These are phyloP conservation scores for Millerago galiae DNA, from an alignment of 805 yeast species.

Conservation along the genomic window DNA sequence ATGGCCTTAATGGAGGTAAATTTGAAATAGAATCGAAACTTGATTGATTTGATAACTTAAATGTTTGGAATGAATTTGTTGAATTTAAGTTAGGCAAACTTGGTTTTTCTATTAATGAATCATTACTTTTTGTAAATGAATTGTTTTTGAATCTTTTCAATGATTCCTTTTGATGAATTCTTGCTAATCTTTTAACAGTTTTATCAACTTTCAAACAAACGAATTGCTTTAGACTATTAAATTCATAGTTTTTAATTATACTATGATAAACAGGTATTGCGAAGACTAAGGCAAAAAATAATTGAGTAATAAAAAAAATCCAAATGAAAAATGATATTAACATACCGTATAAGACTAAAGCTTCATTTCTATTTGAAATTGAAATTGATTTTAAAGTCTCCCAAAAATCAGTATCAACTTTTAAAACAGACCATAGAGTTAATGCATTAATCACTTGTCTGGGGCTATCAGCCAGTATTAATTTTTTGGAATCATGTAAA, in stretches of 20 bases:
- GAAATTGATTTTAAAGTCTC: constrained; percentile 51
- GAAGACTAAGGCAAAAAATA: constrained; percentile 46
- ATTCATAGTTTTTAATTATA: constrained; percentile 29
- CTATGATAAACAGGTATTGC: constrained; percentile 46
- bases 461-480: constrained; percentile 77
- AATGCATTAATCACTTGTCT: constrained; percentile 80
- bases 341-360: constrained; percentile 72
- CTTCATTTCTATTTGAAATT: constrained; percentile 52
- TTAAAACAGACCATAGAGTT: constrained; percentile 51
- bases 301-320: constrained; percentile 56
- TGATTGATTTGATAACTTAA: constrained; percentile 1
- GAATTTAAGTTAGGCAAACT: constrained; percentile 5
- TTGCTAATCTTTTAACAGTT: constrained; percentile 47
- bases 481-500: constrained; percentile 52
- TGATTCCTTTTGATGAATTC: constrained; percentile 28
- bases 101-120: constrained; percentile 5
- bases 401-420: constrained; percentile 27
- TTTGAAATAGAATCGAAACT: constrained; percentile 5
- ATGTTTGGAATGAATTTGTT: neutral
- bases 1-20: constrained; percentile 2
- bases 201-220: constrained; percentile 56
- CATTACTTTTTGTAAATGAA: neutral
- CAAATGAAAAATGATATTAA: constrained; percentile 68
- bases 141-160: constrained; percentile 15
- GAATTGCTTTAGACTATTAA: constrained; percentile 46